phyloP scores from a whole-genome alignment of 2,329 filamentous ascomycete genomes.

The Talaromyces verruculosus region DNA sequence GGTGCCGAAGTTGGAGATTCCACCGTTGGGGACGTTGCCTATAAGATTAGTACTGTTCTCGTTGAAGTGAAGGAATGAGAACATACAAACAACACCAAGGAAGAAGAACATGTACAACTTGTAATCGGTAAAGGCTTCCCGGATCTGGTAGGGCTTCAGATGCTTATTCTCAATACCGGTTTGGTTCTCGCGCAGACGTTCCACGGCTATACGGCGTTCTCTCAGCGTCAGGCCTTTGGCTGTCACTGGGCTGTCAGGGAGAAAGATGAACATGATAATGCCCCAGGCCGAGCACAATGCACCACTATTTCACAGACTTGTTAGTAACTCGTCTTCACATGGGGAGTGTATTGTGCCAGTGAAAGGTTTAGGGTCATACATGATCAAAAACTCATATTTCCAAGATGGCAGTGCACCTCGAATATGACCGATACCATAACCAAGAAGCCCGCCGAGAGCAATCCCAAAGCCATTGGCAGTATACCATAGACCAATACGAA shows the following conservation, averaged over 20 bases:
- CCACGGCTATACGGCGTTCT: constrained; percentile 57
- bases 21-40: constrained; percentile 56
- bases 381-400: constrained; percentile 70
- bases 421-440: constrained; percentile 62
- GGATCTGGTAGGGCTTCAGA: constrained; percentile 56
- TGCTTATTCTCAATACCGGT: constrained; percentile 60
- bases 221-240: constrained; percentile 53
- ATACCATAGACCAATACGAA: constrained; percentile 61
- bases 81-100: constrained; percentile 48
- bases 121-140: constrained; percentile 58
- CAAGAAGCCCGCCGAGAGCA: constrained; percentile 57
- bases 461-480: constrained; percentile 60
- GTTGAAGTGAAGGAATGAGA: neutral
- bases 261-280: constrained; percentile 56
- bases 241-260: constrained; percentile 60
- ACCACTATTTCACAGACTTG: constrained; percentile 29
- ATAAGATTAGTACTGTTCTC: neutral
- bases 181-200: constrained; percentile 57
- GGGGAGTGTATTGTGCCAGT: neutral
- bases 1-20: constrained; percentile 60
- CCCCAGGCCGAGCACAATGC: constrained; percentile 61
- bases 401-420: constrained; percentile 58
- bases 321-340: neutral
- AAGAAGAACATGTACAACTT: constrained; percentile 61
- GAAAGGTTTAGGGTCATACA: constrained; percentile 33